Evolutionary conservation across 768 basidiomycete species (phyloP).

Genomic region (Steccherinum ochraceum): DNA sequence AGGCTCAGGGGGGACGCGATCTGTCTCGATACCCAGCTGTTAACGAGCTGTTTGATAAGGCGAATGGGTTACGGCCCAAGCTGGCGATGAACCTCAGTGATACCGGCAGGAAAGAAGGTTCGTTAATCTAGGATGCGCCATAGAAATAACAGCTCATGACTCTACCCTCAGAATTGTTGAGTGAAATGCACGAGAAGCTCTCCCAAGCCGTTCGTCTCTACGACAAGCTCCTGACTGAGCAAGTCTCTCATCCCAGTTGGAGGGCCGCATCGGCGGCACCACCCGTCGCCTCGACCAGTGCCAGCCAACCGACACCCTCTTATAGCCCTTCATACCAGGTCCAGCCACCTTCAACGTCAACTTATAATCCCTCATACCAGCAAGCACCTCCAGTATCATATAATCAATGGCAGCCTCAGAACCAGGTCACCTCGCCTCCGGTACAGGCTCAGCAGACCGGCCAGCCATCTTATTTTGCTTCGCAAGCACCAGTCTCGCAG

Average conservation of each 20-base stretch:
- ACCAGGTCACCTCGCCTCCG: constrained; percentile 7
- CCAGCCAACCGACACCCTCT: constrained; percentile 26
- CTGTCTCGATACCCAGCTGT: constrained; percentile 79
- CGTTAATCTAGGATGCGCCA: constrained; percentile 11
- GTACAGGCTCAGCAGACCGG: constrained; percentile 7
- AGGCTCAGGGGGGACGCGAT: constrained; percentile 71
- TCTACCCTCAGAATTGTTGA: constrained; percentile 58
- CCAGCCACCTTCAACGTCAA: constrained; percentile 5
- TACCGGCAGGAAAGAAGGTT: constrained; percentile 79
- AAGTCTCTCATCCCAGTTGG: constrained; percentile 71
- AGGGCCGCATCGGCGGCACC: constrained; percentile 18
- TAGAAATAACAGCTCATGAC: background rate
- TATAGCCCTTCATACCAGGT: constrained; percentile 19
- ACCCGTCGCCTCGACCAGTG: constrained; percentile 17
- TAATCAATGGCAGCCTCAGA: constrained; percentile 16
- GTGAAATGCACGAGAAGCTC: constrained; percentile 93
- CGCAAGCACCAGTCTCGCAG: background rate
- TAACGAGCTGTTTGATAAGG: constrained; percentile 79
- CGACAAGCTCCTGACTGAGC: constrained; percentile 80
- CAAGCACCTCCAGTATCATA: constrained; percentile 6
- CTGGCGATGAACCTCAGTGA: constrained; percentile 82
- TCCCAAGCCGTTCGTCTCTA: constrained; percentile 90
- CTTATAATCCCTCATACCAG: constrained; percentile 19
- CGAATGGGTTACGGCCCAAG: constrained; percentile 72
- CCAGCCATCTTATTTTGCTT: constrained; percentile 13